Evolutionary conservation across 2,329 filamentous ascomycete species (phyloP), one percentile per base, ranked within the genome.

Genomic region (Pyricularia sp.): DNA sequence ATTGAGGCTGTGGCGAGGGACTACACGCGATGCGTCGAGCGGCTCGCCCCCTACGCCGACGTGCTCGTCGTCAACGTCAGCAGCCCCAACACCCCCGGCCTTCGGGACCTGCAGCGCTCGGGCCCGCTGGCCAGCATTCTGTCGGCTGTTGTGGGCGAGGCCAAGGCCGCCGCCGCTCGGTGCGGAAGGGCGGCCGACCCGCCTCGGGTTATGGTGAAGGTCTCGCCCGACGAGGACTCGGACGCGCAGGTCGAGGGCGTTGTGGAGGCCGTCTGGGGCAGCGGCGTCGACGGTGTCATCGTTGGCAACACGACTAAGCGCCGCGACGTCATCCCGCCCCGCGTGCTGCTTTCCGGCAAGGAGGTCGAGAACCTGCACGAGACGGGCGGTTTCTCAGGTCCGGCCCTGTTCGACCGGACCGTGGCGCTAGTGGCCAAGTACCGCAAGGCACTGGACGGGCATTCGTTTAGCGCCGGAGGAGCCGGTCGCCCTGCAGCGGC

Each of bases 41-140:
- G 87, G 60, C 79, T 99, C 49, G 94, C 89, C 4, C 88, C 83
- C 63, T 99, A 96, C 73, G 92, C 94, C 12, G 94, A 99, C 72
- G 89, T 99, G 44, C 79, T 99, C n/a, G 93, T 97, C 8, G 94
- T 99, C 72, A 99, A 99, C 71, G 94, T 99, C 62, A 96, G 92
- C 72, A 96, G 90, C 70, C 94, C 94, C 28, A 99, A 99, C 77
- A 97, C 93, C 0, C 93, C 93, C 0, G 93, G 94, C 0, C 82
- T 97, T 62, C 86, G 94, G 28, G 89, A 91, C 65, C 80, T 99
- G 49, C 94, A 99, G 77, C 89, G 90, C 2, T 84, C 88, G 0
- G 91, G 89, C 68, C 93, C 93, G 0, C 78, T 99, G 65, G 93
- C 91, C 2, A 80, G 84, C 57, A 88, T 99, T 61, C 78, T 99